Conservation (phyloP, 2,329 filamentous ascomycete genomes). For the Pochonia chlamydosporia region DNA sequence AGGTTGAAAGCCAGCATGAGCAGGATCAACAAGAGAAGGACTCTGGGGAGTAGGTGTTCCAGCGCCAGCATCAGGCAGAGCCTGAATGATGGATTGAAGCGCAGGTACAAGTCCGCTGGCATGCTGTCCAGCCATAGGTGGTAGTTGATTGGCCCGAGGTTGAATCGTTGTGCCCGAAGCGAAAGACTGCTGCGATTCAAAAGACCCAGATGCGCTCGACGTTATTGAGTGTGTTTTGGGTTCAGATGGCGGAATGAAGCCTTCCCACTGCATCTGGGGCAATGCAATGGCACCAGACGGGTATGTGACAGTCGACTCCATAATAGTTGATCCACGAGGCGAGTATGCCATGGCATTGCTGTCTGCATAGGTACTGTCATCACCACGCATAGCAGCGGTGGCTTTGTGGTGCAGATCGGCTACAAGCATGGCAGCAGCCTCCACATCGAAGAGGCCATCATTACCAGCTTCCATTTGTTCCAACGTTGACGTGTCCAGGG, state of each 20-base stretch:
- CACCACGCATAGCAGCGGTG: slow-evolving; percentile 61
- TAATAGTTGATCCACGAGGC: slow-evolving; percentile 62
- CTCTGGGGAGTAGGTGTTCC: slow-evolving; percentile 70
- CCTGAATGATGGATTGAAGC: slow-evolving; percentile 67
- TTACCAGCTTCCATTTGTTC: slow-evolving; percentile 90
- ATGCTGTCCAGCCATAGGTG: slow-evolving; percentile 61
- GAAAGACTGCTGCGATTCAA: slow-evolving; percentile 62
- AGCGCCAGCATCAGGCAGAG: slow-evolving; percentile 61
- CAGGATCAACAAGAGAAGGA: slow-evolving; percentile 61
- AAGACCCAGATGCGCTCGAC: slow-evolving; percentile 58
- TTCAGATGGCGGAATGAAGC: slow-evolving; percentile 71
- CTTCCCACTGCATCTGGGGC: slow-evolving; percentile 87
- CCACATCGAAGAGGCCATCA: slow-evolving; percentile 89
- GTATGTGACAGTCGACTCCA: slow-evolving; percentile 75
- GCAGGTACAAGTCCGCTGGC: slow-evolving; percentile 56
- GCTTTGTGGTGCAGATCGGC: slow-evolving; percentile 96
- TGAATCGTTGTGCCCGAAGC: slow-evolving; percentile 51
- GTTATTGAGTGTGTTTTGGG: slow-evolving; percentile 70
- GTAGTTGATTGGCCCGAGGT: slow-evolving; percentile 56
- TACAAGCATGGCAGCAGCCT: slow-evolving; percentile 97
- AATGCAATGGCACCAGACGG: slow-evolving; percentile 73
- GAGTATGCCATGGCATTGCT: slow-evolving; percentile 64
- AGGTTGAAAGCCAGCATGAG: slow-evolving; percentile 61
- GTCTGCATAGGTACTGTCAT: slow-evolving; percentile 50
- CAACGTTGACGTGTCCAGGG: slow-evolving; percentile 77